A percentile compares a stretch with the other conserved stretches of the same genome.
Evolutionary conservation across 257 asterid genomes (phyloP).

Genomic region (Petunia secreta): DNA sequence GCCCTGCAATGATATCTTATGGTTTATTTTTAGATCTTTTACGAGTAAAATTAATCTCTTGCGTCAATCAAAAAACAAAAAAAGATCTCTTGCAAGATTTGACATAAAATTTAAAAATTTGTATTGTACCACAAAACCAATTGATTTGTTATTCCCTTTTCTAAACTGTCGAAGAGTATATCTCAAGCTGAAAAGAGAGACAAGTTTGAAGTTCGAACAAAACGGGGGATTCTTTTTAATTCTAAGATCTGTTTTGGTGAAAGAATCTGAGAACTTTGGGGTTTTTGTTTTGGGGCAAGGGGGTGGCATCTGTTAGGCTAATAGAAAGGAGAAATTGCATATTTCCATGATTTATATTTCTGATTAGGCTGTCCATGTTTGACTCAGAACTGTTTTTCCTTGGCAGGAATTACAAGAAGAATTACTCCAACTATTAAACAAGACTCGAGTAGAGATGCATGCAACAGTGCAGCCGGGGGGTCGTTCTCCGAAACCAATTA

Average conservation of each 20-base stretch:
- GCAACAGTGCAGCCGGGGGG: constrained; percentile 65
- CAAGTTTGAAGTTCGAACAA: neutral
- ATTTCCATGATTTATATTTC: constrained; percentile 21
- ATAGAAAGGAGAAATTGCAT: neutral
- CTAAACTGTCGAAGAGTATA: constrained; percentile 1
- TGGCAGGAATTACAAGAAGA: constrained; percentile 83
- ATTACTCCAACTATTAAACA: constrained; percentile 64
- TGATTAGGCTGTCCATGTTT: constrained; percentile 16
- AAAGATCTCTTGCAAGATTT: too few species aligned
- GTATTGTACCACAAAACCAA: too few species aligned
- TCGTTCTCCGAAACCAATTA: constrained; percentile 77
- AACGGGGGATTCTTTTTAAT: neutral
- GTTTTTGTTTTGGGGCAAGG: neutral
- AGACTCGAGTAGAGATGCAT: constrained; percentile 75
- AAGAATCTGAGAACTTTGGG: neutral
- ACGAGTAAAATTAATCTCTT: too few species aligned
- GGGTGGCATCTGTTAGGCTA: neutral
- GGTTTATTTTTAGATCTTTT: too few species aligned
- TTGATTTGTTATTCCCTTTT: neutral
- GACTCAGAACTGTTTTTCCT: neutral
- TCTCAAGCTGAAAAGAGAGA: neutral
- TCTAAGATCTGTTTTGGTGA: neutral
- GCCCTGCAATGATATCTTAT: too few species aligned
- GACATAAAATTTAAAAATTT: too few species aligned
- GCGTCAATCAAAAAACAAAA: too few species aligned